phyloP scores from a whole-genome alignment of 2,329 filamentous ascomycete species.

The Macrophomina tecta region DNA sequence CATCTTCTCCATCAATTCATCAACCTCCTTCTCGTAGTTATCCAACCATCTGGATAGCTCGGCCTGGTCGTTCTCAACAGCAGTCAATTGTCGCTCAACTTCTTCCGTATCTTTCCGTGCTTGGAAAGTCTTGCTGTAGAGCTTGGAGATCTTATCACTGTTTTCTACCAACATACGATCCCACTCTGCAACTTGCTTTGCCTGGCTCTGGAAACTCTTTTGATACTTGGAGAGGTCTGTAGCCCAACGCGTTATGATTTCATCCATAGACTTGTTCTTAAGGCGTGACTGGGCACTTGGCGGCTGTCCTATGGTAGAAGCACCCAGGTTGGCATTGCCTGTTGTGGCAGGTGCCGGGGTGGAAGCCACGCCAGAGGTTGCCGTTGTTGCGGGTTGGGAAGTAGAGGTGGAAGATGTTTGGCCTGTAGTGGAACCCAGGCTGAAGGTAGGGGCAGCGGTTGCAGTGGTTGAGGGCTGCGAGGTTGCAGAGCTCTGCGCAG shows the following conservation, averaged over 20 bases:
- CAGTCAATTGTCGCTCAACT: conserved; percentile 87
- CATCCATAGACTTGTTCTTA: conserved; percentile 99
- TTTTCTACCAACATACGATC: conserved; percentile 93
- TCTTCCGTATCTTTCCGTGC: conserved; percentile 92
- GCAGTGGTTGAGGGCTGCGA: conserved; percentile 10
- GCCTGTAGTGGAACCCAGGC: conserved; percentile 22
- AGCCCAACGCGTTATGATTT: conserved; percentile 97
- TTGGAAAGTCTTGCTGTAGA: conserved; percentile 91
- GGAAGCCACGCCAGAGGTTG: conserved; percentile 33
- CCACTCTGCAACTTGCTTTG: conserved; percentile 85
- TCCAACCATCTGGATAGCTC: conserved; percentile 89
- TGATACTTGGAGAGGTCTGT: conserved; percentile 95
- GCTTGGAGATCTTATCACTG: conserved; percentile 89
- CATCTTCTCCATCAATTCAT: conserved; percentile 77
- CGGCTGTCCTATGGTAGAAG: conserved; percentile 79
- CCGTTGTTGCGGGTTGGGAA: conserved; percentile 16
- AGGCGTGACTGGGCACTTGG: conserved; percentile 83
- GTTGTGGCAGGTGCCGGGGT: conserved; percentile 34
- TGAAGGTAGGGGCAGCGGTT: conserved; percentile 25
- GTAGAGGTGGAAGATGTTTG: conserved; percentile 7
- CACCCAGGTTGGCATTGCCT: conserved; percentile 57
- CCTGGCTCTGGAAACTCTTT: conserved; percentile 92
- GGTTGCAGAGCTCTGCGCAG: conserved; percentile 20
- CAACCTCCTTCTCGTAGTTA: conserved; percentile 88
- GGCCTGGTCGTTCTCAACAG: conserved; percentile 90